Evolutionary conservation across 805 yeast genomes (phyloP), one percentile per base, ranked within the genome.

Genomic region (Scheffersomyces amazonensis): DNA sequence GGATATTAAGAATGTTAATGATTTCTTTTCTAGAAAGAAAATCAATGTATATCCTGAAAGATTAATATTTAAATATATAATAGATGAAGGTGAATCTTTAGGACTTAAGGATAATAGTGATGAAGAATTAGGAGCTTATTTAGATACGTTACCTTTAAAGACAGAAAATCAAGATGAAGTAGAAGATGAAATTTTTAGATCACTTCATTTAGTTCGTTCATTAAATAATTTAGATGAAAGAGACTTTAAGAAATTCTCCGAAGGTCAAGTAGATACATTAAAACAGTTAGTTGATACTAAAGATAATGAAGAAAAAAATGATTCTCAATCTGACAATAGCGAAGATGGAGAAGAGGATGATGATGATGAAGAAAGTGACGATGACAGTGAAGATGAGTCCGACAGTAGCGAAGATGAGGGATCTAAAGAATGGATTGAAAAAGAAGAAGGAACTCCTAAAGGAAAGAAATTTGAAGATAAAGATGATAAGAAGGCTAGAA

Each of bases 1-100:
- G 99, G 99, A 93, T 64, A 90, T 93, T 55, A 93, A 91, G 60
- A 93, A 93, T 55, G 87, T 91, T 17, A 93, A 91, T 54, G 93
- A 87, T 51, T 93, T 83, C 59, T 93, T 93, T 53, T 72, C 73
- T 41, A 73, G 81, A 43, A 76, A 75, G 51, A 80, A 83, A 58
- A 87, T 90, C 30, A 75, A 77, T 36, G 83, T 87, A 12, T 84
- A 85, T 50, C 78, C 95, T 3, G 98, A 93, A 60, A 73, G 95
- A 43, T 70, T 79, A 22, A 73, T 93, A 16, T 93, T 91, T 66
- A 80, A 80, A 53, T 87, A 85, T 54, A 79, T 89, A 18, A 83
- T 78, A 35, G 83, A 75, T 38, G 58, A 62, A 12, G 64, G 66
- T 38, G 64, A 64, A 28, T 49, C 50, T 23, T 62, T 71, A 13